Percentiles rank a stretch among this genome's conserved stretches.
Conservation (phyloP, 2,329 filamentous ascomycete genomes). For the Ploettnerulaceae sp. region DNA sequence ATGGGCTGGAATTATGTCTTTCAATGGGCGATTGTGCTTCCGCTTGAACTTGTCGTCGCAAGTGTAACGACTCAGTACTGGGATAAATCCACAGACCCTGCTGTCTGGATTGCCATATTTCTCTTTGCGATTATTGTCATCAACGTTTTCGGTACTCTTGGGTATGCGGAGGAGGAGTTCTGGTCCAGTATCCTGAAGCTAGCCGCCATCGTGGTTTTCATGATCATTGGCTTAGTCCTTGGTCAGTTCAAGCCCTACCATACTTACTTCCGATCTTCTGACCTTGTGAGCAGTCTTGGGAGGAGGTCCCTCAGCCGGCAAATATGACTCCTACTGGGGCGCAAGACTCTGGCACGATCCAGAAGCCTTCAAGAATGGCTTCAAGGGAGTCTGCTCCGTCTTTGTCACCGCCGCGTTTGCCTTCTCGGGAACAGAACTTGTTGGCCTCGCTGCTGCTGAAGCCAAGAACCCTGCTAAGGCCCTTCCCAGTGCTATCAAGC, state of each 20-base stretch:
- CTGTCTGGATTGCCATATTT: conserved; percentile 79
- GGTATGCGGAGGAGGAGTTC: conserved; percentile 85
- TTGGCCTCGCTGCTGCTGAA: conserved; percentile 71
- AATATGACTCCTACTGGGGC: conserved; percentile 61
- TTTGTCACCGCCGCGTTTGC: conserved; percentile 73
- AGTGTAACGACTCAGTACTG: conserved; percentile 79
- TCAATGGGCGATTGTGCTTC: conserved; percentile 79
- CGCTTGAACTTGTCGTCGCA: conserved; percentile 80
- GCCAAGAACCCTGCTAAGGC: conserved; percentile 72
- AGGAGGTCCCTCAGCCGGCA: conserved; percentile 59
- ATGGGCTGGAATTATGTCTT: conserved; percentile 92
- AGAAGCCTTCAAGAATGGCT: conserved; percentile 75
- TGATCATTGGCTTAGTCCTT: conserved; percentile 47
- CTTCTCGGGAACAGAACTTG: conserved; percentile 69
- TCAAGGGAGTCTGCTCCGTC: conserved; percentile 72
- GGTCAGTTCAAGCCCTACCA: conserved; percentile 1
- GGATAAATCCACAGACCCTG: conserved; percentile 50
- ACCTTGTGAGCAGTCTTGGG: conserved; percentile 54
- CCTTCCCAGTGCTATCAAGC: conserved; percentile 80
- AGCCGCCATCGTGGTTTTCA: conserved; percentile 77
- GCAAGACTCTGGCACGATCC: conserved; percentile 71
- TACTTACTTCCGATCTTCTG: neutral
- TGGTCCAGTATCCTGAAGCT: conserved; percentile 82
- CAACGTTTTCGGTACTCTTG: conserved; percentile 82
- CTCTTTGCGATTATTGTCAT: conserved; percentile 68